phyloP scores from a whole-genome alignment of 768 basidiomycete species.

The Leccinum longicurvipes region DNA sequence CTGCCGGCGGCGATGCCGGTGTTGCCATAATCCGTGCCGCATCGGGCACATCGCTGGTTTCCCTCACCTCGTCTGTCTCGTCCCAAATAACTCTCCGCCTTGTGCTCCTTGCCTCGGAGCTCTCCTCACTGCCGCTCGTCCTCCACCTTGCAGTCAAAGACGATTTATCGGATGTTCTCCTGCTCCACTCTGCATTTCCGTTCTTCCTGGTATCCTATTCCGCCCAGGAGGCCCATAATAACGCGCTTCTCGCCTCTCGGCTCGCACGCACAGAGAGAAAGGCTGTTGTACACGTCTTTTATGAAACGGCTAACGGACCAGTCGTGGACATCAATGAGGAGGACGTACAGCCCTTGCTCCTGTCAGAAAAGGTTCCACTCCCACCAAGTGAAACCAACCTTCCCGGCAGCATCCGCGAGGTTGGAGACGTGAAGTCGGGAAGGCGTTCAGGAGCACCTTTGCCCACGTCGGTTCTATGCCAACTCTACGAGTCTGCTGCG shows the following conservation, averaged over 20 bases:
- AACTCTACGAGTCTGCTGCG: slow-evolving; percentile 66
- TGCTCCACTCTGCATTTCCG: slow-evolving; percentile 75
- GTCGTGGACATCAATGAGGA: slow-evolving; percentile 57
- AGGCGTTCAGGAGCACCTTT: slow-evolving; percentile 1
- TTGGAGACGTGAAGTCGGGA: background rate
- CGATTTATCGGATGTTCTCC: slow-evolving; percentile 71
- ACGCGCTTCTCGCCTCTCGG: slow-evolving; percentile 82
- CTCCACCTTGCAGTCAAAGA: slow-evolving; percentile 64
- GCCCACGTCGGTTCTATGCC: slow-evolving; percentile 36
- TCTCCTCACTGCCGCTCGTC: slow-evolving; percentile 64
- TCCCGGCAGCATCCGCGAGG: background rate
- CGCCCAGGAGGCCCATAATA: slow-evolving; percentile 81
- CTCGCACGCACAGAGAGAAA: slow-evolving; percentile 67
- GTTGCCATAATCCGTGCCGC: slow-evolving; percentile 51
- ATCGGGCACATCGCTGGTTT: slow-evolving; percentile 42
- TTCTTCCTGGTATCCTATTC: slow-evolving; percentile 79
- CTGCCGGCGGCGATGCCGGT: slow-evolving; percentile 64
- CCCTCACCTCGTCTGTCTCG: slow-evolving; percentile 55
- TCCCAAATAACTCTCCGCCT: slow-evolving; percentile 59
- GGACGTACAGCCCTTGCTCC: slow-evolving; percentile 57
- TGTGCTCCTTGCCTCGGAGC: slow-evolving; percentile 64
- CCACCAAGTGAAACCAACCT: slow-evolving; percentile 34
- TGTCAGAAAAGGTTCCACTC: slow-evolving; percentile 37
- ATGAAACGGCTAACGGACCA: slow-evolving; percentile 39
- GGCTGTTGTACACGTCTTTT: slow-evolving; percentile 86